phyloP scores from a whole-genome alignment of 352 stramenopile species.

The Globisporangium yorkense region DNA sequence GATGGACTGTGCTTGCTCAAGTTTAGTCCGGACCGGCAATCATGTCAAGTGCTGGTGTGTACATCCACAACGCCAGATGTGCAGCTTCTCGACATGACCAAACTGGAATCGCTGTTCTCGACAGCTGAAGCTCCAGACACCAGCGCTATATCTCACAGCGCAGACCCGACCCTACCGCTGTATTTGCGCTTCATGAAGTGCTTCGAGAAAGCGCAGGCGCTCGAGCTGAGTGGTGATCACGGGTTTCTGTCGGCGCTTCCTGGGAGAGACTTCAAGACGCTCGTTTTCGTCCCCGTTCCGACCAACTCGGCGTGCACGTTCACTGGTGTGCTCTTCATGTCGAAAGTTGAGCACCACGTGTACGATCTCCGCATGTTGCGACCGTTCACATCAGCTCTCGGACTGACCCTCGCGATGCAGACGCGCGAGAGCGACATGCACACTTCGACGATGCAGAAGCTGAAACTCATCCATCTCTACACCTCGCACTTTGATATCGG shows the following conservation, averaged over 20 bases:
- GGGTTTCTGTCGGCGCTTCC: constrained; percentile 21
- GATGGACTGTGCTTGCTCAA: constrained; percentile 46
- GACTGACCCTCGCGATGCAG: constrained; percentile 36
- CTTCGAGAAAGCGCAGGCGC: constrained; percentile 18
- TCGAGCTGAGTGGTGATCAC: constrained; percentile 36
- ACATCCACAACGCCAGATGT: constrained; percentile 6
- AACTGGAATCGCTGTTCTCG: constrained; percentile 12
- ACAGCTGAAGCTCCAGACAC: background rate
- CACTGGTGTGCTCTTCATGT: constrained; percentile 10
- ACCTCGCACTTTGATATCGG: constrained; percentile 62
- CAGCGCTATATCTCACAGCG: background rate
- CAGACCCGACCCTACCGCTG: constrained; percentile 8
- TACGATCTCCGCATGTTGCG: constrained; percentile 25
- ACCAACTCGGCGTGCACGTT: constrained; percentile 17
- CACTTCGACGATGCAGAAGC: constrained; percentile 56
- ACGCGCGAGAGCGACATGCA: constrained; percentile 57
- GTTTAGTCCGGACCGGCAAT: constrained; percentile 32
- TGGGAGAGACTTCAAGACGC: constrained; percentile 10
- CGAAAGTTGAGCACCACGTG: background rate
- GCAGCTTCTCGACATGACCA: constrained; percentile 1
- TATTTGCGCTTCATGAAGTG: constrained; percentile 38
- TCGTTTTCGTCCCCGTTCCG: constrained; percentile 51
- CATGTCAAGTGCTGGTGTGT: constrained; percentile 26
- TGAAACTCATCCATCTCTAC: constrained; percentile 59
- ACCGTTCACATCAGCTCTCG: constrained; percentile 43